Conservation (phyloP, 1,284 basidiomycete species). For the Moesziomyces sp. region DNA sequence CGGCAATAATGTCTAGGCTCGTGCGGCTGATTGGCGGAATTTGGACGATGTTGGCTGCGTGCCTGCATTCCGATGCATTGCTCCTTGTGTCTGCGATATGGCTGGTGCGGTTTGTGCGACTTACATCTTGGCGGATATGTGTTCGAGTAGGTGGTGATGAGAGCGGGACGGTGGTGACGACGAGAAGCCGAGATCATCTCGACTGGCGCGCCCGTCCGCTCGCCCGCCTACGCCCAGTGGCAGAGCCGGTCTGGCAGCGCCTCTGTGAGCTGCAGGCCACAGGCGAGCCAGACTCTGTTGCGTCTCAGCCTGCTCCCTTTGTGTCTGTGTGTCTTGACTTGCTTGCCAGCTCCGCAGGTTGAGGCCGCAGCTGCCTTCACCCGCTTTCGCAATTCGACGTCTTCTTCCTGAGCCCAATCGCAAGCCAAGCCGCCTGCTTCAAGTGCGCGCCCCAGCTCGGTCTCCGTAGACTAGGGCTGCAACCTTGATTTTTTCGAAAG, state of each 20-base stretch:
- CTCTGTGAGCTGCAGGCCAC: no score
- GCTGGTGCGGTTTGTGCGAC: conserved; percentile 4
- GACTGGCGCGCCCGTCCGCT: not conserved
- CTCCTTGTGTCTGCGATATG: no score
- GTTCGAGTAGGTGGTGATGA: conserved; percentile 37
- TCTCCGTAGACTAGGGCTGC: no score
- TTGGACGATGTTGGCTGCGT: not conserved
- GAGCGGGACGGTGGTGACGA: conserved; percentile 17
- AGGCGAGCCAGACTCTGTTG: not conserved
- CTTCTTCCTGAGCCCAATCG: no score
- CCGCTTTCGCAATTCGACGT: not conserved
- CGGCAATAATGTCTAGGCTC: no score
- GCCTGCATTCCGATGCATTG: conserved; percentile 18
- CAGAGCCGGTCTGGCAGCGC: no score
- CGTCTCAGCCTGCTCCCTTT: not conserved
- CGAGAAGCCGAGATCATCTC: conserved; percentile 10
- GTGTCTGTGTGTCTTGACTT: no score
- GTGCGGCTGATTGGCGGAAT: conserved; percentile 1
- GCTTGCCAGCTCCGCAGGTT: no score
- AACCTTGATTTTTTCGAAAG: no score
- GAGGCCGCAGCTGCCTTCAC: not conserved
- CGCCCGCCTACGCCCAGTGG: no score
- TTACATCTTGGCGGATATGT: conserved; percentile 42
- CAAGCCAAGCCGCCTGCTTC: no score
- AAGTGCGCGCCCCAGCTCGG: no score